Percentiles rank a stretch among this genome's conserved stretches.
Evolutionary conservation across 805 yeast species (phyloP).

Genomic region (Saccharomycopsis sp.): DNA sequence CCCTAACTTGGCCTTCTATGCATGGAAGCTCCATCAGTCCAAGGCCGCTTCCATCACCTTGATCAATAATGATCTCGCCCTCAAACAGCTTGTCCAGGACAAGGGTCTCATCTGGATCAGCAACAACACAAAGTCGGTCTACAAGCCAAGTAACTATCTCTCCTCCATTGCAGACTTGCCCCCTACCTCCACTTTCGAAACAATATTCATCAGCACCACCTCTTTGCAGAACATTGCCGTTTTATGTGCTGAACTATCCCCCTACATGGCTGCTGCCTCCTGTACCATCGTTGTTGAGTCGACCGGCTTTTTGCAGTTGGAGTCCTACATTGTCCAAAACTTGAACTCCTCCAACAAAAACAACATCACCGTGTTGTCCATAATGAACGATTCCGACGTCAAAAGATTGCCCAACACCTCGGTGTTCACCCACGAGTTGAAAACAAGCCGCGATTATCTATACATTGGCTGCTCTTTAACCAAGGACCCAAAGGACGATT

Average conservation of each 20-base stretch:
- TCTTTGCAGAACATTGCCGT: slow-evolving; percentile 47
- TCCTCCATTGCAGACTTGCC: not conserved
- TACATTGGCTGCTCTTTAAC: slow-evolving; percentile 29
- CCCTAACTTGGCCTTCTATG: slow-evolving; percentile 51
- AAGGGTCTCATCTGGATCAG: slow-evolving; percentile 24
- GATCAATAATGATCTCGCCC: slow-evolving; percentile 30
- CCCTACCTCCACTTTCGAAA: slow-evolving; percentile 29
- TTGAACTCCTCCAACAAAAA: slow-evolving; percentile 33
- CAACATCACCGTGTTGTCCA: slow-evolving; percentile 38
- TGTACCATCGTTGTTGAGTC: slow-evolving; percentile 57
- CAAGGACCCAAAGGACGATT: slow-evolving; percentile 28
- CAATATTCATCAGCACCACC: slow-evolving; percentile 37
- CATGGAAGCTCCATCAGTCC: slow-evolving; percentile 46
- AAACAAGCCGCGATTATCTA: slow-evolving; percentile 35
- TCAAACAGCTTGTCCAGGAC: slow-evolving; percentile 1
- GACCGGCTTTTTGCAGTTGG: slow-evolving; percentile 63
- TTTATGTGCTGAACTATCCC: slow-evolving; percentile 30
- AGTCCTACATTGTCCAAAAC: slow-evolving; percentile 45
- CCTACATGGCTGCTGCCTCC: slow-evolving; percentile 35
- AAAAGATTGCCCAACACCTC: slow-evolving; percentile 27
- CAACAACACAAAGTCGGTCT: slow-evolving; percentile 18
- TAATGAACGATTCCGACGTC: slow-evolving; percentile 56
- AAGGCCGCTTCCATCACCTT: slow-evolving; percentile 28
- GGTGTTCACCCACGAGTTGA: slow-evolving; percentile 28
- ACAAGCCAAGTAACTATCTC: not conserved